phyloP scores from a whole-genome alignment of 78 protist genomes.

The Dictyostelium firmibasis region DNA sequence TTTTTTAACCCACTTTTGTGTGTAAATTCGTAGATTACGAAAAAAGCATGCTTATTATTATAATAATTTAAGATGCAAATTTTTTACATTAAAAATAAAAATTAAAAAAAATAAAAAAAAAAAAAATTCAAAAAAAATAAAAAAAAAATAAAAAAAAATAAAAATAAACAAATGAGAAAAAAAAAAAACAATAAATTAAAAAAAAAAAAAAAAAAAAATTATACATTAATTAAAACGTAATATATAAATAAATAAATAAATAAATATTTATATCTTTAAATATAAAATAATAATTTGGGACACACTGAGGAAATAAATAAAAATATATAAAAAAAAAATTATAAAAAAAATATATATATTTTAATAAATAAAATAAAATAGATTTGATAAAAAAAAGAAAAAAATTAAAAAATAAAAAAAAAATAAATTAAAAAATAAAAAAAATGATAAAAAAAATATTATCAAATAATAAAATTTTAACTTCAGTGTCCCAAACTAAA shows the following conservation, averaged over 20 bases:
- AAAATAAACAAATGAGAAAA: background rate
- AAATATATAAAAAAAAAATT: background rate
- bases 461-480: background rate
- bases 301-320: too few relatives aligned
- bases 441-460: background rate
- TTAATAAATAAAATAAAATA: background rate
- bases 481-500: background rate
- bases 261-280: background rate
- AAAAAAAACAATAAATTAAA: background rate
- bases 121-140: background rate
- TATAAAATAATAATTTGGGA: too few relatives aligned
- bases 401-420: background rate
- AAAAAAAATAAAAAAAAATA: background rate
- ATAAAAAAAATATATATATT: background rate
- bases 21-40: too few relatives aligned
- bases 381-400: too few relatives aligned
- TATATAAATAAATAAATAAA: background rate
- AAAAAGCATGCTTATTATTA: too few relatives aligned
- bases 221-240: background rate
- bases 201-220: background rate
- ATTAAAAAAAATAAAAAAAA: too few relatives aligned
- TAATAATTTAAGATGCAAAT: too few relatives aligned
- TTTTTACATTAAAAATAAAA: too few relatives aligned
- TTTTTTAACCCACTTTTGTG: too few relatives aligned
- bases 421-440: background rate